Base-by-base conservation (phyloP, 306 rosid species). In the cucumber (Cucumis sativus) region DNA sequence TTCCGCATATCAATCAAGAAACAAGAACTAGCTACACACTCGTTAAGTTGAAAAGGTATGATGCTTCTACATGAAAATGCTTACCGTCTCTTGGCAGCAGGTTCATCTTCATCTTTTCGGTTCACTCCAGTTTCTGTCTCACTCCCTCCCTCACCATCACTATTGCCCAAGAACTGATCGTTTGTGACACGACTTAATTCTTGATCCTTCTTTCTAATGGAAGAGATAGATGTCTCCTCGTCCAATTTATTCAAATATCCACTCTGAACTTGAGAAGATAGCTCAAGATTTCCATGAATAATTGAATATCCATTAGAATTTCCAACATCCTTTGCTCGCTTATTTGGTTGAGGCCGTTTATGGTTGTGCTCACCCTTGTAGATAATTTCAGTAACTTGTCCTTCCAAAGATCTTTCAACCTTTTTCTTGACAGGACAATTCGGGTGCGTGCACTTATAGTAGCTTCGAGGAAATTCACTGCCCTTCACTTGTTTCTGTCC, bases 401-500 rank as follows among this genome's bases (percentile, higher is more conserved):
- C 98, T 39, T 88, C 88, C 74, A 89, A 83, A 3, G 98, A 92
- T 61, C 94, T 87, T 85, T 89, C 98, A 15, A 92, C 94, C 80
- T 92, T 90, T 76, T 92, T 92, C 92, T 89, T 92, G 9, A 90
- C 98, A 41, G 91, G 92, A 78, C 98, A 92, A 35, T 60, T 83
- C 9, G 86, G 85, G 77, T 82, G 81, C 1, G 92, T 90, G 84
- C 98, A 92, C 79, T 92, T 92, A 60, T 92, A 92, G 76, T 89
- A 92, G 69, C 96, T 90, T 69, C 94, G 83, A 61, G 92, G 98
- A 80, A 87, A 90, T 65, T 90, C 94, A 7, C 96, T 89, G 28
- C 98, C 98, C 39, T 90, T 92, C 84, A 92, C 91, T 30, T 89
- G 92, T 88, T 90, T 92, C 86, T 90, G 98, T 16, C 98, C 96